Conservation (phyloP, 495 filamentous ascomycete genomes). For the Penicillium paradoxum region DNA sequence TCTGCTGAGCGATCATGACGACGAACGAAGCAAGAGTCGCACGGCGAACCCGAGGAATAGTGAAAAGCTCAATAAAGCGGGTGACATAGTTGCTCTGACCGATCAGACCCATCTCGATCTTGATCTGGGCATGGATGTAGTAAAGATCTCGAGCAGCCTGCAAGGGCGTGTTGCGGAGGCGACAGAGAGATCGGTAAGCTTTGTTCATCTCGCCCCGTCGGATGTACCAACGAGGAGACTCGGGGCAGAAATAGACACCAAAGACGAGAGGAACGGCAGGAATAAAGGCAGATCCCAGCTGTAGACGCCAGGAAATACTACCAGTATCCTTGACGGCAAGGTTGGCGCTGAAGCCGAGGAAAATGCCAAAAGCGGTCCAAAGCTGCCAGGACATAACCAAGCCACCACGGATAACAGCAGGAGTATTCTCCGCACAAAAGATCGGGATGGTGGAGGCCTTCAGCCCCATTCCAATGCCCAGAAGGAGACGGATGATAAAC, state of each 20-base stretch:
- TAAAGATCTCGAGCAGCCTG: conserved; percentile 65
- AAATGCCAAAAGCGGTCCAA: conserved; percentile 52
- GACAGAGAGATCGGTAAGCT: conserved; percentile 56
- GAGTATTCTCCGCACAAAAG: conserved; percentile 58
- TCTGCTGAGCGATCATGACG: conserved; percentile 78
- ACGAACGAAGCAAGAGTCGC: conserved; percentile 59
- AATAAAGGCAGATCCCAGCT: conserved; percentile 63
- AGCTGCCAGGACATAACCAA: conserved; percentile 64
- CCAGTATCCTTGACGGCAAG: conserved; percentile 53
- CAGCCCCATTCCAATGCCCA: conserved; percentile 64
- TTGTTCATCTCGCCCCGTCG: conserved; percentile 51
- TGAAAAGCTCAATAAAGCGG: conserved; percentile 61
- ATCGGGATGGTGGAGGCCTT: conserved; percentile 59
- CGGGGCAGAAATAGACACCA: conserved; percentile 61
- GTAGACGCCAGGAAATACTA: conserved; percentile 55
- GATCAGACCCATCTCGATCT: conserved; percentile 46
- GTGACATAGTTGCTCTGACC: conserved; percentile 48
- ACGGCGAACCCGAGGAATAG: conserved; percentile 61
- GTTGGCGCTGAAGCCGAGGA: conserved; percentile 58
- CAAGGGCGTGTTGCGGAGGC: conserved; percentile 55
- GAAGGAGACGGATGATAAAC: conserved; percentile 51
- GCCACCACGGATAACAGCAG: conserved; percentile 56
- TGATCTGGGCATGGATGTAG: conserved; percentile 58
- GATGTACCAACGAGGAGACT: conserved; percentile 67
- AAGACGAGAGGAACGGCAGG: conserved; percentile 62